Percentiles rank a stretch among this genome's conserved stretches.
Evolutionary conservation across 2,329 filamentous ascomycete genomes (phyloP).

Genomic region (Clarireedia sp.): DNA sequence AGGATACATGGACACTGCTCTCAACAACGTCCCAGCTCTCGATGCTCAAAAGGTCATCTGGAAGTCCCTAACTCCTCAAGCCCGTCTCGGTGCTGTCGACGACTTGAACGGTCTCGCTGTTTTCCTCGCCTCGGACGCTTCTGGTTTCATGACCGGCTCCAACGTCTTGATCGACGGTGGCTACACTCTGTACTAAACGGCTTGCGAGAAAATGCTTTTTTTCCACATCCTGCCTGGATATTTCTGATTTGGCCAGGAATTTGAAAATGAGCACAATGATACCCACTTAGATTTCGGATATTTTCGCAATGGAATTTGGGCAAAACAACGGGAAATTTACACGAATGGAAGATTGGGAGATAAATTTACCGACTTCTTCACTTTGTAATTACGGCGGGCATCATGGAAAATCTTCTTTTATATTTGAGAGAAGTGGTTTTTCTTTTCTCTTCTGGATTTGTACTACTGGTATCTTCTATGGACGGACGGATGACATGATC

Average conservation of each 20-base stretch:
- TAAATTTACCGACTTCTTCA: neutral
- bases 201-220: constrained; percentile 14
- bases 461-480: neutral
- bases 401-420: neutral
- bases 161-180: constrained; percentile 41
- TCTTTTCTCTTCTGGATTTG: neutral
- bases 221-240: neutral
- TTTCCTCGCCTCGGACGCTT: constrained; percentile 66
- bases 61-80: constrained; percentile 65
- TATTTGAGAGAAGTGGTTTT: neutral
- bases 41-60: constrained; percentile 79
- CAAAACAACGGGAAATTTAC: neutral
- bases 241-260: neutral
- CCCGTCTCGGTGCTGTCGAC: constrained; percentile 62
- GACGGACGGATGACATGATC: neutral
- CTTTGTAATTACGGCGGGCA: neutral
- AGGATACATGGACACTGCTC: constrained; percentile 75
- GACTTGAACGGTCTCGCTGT: constrained; percentile 73
- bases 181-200: constrained; percentile 27
- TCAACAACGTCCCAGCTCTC: constrained; percentile 70
- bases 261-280: neutral
- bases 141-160: constrained; percentile 68
- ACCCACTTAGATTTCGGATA: neutral
- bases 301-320: neutral
- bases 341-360: neutral